Evolutionary conservation across 345 rosid genomes (phyloP).

Genomic region (Sisymbrium irio): DNA sequence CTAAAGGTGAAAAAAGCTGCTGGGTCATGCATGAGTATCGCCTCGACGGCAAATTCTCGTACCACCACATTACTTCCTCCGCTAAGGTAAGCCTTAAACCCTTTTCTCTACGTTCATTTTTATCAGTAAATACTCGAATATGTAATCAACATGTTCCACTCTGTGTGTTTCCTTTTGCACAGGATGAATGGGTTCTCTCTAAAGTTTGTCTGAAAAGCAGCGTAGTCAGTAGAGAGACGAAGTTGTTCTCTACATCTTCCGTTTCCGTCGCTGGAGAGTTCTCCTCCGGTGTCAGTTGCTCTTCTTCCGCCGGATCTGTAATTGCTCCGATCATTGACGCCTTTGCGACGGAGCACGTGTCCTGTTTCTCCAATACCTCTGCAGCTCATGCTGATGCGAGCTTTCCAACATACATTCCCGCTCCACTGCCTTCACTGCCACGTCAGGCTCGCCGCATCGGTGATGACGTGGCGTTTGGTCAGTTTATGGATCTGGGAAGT

Average conservation of each 20-base stretch:
- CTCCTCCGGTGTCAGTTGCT: conserved; percentile 38
- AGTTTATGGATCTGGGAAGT: not conserved
- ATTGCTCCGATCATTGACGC: conserved; percentile 15
- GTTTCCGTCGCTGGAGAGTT: conserved; percentile 19
- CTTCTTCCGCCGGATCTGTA: conserved; percentile 35
- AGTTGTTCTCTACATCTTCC: conserved; percentile 18
- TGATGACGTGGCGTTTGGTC: conserved; percentile 29
- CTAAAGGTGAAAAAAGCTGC: conserved; percentile 84
- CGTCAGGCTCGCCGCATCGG: conserved; percentile 22
- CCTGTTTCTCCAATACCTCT: conserved; percentile 98
- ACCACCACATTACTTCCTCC: conserved; percentile 66
- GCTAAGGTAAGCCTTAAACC: conserved; percentile 49
- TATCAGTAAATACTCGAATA: not conserved
- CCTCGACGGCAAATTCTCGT: conserved; percentile 88
- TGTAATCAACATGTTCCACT: not conserved
- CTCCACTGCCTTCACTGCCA: conserved; percentile 27
- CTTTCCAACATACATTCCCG: conserved; percentile 15
- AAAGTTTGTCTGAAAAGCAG: conserved; percentile 74
- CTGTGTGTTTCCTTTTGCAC: not conserved
- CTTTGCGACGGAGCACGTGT: conserved; percentile 78
- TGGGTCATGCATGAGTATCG: conserved; percentile 99
- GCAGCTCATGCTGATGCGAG: conserved; percentile 38
- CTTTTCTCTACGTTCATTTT: not conserved
- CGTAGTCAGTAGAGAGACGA: conserved; percentile 33
- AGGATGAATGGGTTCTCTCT: conserved; percentile 98